A percentile compares a stretch with the other conserved stretches of the same genome.
phyloP scores from a whole-genome alignment of 2,329 filamentous ascomycete species.

The Epichloe scottii region DNA sequence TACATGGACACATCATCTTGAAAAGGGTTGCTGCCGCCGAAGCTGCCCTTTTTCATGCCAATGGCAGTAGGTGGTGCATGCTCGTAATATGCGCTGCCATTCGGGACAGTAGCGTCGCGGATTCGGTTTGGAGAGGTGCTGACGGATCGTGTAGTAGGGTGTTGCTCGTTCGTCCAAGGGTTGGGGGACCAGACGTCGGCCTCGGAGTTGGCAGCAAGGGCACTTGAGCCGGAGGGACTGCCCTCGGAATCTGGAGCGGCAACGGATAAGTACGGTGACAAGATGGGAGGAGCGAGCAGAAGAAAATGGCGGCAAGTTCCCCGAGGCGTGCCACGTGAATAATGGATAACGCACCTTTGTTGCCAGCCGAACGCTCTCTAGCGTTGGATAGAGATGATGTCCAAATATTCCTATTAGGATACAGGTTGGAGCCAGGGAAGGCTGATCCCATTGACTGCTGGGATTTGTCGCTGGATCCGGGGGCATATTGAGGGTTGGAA shows the following conservation, averaged over 20 bases:
- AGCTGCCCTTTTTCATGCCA: slow-evolving; percentile 22
- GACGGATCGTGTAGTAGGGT: slow-evolving; percentile 25
- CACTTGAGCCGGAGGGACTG: slow-evolving; percentile 53
- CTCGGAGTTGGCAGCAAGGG: slow-evolving; percentile 56
- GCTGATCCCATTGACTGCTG: slow-evolving; percentile 26
- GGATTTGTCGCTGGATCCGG: slow-evolving; percentile 19
- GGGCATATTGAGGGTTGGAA: slow-evolving; percentile 26
- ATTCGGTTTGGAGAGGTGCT: slow-evolving; percentile 47
- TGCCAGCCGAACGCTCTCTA: slow-evolving; percentile 27
- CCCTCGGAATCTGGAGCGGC: slow-evolving; percentile 16
- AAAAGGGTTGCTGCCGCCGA: slow-evolving; percentile 12
- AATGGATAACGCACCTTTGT: slow-evolving; percentile 31
- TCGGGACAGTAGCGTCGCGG: slow-evolving; percentile 34
- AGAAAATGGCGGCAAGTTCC: background rate
- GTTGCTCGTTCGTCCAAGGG: slow-evolving; percentile 48
- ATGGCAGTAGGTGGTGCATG: slow-evolving; percentile 33
- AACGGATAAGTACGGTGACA: background rate
- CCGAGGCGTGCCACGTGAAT: background rate
- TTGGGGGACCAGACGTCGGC: slow-evolving; percentile 47
- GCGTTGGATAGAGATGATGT: slow-evolving; percentile 29
- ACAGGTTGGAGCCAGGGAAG: slow-evolving; percentile 24
- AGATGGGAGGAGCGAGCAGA: slow-evolving; percentile 7
- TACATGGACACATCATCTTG: slow-evolving; percentile 15
- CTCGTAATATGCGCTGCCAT: slow-evolving; percentile 32
- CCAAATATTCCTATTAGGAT: slow-evolving; percentile 23